Evolutionary conservation across 768 basidiomycete species (phyloP).

Genomic region (Scleroderma bovista): DNA sequence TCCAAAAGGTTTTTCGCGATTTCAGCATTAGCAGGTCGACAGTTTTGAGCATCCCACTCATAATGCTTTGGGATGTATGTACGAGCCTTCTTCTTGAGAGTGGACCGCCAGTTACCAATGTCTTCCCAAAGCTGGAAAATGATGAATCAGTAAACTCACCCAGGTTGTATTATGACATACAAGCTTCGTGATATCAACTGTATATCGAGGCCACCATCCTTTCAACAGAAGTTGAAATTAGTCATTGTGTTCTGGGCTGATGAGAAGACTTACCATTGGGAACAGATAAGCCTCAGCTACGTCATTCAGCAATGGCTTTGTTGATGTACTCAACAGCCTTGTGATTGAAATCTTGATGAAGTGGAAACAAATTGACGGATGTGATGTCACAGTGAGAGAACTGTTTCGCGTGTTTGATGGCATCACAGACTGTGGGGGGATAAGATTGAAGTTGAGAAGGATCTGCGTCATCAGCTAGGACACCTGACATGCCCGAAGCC

Average conservation of each 20-base stretch:
- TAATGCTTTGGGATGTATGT: too few species aligned
- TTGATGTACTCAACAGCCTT: slow-evolving; percentile 2
- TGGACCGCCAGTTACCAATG: neutral
- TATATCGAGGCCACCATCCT: slow-evolving; percentile 6
- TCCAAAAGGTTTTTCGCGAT: too few species aligned
- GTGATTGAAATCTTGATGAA: neutral
- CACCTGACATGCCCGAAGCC: neutral
- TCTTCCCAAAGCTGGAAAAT: slow-evolving; percentile 1
- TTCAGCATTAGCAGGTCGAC: too few species aligned
- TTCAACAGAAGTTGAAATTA: neutral
- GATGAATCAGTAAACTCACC: too few species aligned
- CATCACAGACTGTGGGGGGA: neutral
- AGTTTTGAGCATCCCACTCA: too few species aligned
- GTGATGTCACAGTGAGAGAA: slow-evolving; percentile 1
- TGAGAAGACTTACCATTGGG: neutral
- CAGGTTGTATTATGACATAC: too few species aligned
- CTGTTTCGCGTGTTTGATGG: slow-evolving; percentile 1
- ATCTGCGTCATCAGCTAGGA: neutral
- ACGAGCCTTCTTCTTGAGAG: neutral
- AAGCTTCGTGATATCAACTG: neutral
- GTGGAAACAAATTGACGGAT: slow-evolving; percentile 2
- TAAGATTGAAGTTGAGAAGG: slow-evolving; percentile 6
- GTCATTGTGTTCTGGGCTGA: too few species aligned
- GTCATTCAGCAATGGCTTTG: neutral
- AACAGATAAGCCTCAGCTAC: neutral